phyloP scores from a whole-genome alignment of 176 grass and related monocot species.

The Eleusine indica region DNA sequence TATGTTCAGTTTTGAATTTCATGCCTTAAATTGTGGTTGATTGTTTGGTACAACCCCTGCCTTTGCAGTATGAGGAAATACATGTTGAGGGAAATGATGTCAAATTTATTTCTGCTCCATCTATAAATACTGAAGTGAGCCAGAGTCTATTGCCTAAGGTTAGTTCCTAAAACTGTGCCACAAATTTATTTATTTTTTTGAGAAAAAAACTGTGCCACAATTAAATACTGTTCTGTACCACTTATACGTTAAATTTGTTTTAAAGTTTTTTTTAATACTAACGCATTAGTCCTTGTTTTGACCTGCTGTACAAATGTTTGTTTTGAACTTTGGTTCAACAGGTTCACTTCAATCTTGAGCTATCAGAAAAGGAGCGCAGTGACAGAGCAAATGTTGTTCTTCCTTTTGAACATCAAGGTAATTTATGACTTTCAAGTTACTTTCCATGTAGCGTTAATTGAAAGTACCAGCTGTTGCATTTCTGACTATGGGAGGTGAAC shows the following conservation, averaged over 20 bases:
- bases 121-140: constrained; percentile 56
- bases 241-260: neutral
- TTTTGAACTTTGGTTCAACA: constrained; percentile 46
- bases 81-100: constrained; percentile 61
- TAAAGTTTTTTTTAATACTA: neutral
- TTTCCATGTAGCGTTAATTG: neutral
- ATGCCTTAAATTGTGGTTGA: neutral
- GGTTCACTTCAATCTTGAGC: constrained; percentile 95
- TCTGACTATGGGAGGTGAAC: constrained; percentile 2
- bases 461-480: constrained; percentile 12
- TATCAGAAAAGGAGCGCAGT: constrained; percentile 79
- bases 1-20: constrained; percentile 8
- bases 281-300: neutral
- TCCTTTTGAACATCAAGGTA: constrained; percentile 98
- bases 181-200: neutral
- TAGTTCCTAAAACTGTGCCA: constrained; percentile 18
- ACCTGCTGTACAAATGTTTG: constrained; percentile 1
- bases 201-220: neutral
- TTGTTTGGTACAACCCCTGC: constrained; percentile 13
- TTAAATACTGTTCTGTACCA: neutral
- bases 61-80: constrained; percentile 66
- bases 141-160: constrained; percentile 91
- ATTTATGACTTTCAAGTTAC: neutral
- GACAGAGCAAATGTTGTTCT: constrained; percentile 92
- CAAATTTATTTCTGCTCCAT: constrained; percentile 61